Conservation (phyloP, 305 asterid species). For the Rubia peregrina region DNA sequence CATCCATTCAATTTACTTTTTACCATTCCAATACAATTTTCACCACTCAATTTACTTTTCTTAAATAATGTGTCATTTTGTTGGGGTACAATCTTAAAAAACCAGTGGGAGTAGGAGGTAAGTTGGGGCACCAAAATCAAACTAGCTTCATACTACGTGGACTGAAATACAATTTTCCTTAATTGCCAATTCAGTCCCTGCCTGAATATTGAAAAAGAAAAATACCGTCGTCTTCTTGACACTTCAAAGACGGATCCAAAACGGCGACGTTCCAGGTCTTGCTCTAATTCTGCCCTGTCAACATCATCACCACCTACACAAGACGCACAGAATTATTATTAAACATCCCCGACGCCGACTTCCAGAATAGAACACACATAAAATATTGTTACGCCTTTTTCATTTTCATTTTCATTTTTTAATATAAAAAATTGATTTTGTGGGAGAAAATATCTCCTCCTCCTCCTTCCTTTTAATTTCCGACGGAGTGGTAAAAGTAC, state of each 20-base stretch:
- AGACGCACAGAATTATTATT: not conserved
- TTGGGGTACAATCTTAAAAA: no score
- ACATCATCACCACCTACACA: constrained; percentile 7
- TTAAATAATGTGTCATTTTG: no score
- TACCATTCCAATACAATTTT: no score
- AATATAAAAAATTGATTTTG: not conserved
- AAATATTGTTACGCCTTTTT: not conserved
- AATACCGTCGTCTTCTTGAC: not conserved
- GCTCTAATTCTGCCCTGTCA: not conserved
- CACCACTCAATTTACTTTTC: no score
- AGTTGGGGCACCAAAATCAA: no score
- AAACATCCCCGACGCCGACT: constrained; percentile 8
- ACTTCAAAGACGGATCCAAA: not conserved
- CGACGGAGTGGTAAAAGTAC: not conserved
- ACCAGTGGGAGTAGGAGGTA: no score
- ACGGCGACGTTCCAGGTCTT: constrained; percentile 2
- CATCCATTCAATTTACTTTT: no score
- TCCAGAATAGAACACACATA: not conserved
- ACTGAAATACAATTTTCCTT: not conserved
- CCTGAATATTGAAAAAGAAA: not conserved
- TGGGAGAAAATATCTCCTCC: constrained; percentile 5
- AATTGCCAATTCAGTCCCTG: not conserved
- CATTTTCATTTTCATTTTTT: not conserved
- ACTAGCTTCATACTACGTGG: not conserved
- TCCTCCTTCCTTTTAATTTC: not conserved